Base-by-base conservation (phyloP, 768 basidiomycete species). In the Mycena belliarum region DNA sequence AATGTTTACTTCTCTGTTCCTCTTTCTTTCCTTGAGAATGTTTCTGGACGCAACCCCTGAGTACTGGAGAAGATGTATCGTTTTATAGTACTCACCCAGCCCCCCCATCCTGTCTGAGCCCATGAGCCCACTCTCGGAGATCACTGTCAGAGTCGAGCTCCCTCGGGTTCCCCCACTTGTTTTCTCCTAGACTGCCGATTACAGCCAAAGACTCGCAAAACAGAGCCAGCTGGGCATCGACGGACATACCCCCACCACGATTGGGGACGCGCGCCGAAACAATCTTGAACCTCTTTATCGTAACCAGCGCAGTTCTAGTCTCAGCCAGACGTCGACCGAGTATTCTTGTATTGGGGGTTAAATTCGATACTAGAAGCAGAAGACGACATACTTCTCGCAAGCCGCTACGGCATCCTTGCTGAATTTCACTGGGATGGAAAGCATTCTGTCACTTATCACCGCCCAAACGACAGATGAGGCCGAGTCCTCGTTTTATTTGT, bases 41-140 rank as follows among this genome's bases (percentile, higher is more conserved):
- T 81, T 80, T 28, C 78, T 81, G 6, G 12, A 12, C 12, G 49
- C 28, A 47, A 32, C 24, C 48, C 52, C 26, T 55, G 3, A 60
- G 24, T 18, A 24, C 8, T 20, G 38, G 26, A 0, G 26, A 53
- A 48, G 24, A 38, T 6, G 26, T 24, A 16, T 6, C 57, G 54
- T 14, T 21, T 41, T 35, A 12, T 32, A n/a, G 42, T 33, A 76
- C 83, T 70, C 67, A 88, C 87, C 86, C 86, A 60, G 76, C 83
- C 43, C 86, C 84, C 33, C 85, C 86, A 35, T 78, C 75, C 43
- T 77, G 68, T 51, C 75, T 78, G 46, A 89, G 69, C n/a, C 84
- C 86, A 9, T 77, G 65, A 18, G 77, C 71, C 88, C 88, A 90
- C 47, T 72, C 68, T 5, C 63, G 64, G 23, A 90, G 64, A 26